phyloP scores from a whole-genome alignment of 441 rosid genomes.

The Geranium incanum region DNA sequence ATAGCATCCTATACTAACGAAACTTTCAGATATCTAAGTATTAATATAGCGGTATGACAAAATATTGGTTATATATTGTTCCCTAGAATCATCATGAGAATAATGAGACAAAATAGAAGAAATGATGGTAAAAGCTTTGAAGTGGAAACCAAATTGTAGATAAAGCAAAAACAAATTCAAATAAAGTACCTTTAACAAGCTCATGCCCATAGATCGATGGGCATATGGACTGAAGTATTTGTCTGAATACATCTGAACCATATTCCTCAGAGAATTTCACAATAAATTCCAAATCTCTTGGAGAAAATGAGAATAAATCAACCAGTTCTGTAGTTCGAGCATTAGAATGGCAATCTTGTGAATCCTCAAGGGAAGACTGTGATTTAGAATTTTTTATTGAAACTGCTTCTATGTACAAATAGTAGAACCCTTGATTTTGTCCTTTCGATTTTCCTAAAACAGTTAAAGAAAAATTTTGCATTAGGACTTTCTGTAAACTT shows the following conservation, averaged over 20 bases:
- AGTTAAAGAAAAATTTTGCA: conserved; percentile 11
- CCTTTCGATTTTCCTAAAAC: conserved; percentile 79
- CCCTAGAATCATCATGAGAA: conserved; percentile 2
- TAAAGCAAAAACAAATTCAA: not conserved
- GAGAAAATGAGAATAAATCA: conserved; percentile 70
- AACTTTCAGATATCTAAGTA: conserved; percentile 10
- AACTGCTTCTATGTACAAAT: conserved; percentile 80
- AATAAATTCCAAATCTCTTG: conserved; percentile 86
- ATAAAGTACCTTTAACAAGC: conserved; percentile 74
- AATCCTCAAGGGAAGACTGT: conserved; percentile 53
- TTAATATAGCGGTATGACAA: conserved; percentile 4
- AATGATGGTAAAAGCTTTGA: conserved; percentile 2
- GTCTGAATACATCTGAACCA: conserved; percentile 73
- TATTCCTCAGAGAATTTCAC: conserved; percentile 82
- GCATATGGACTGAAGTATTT: conserved; percentile 78
- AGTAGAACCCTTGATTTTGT: conserved; percentile 86
- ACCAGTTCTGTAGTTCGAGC: conserved; percentile 50
- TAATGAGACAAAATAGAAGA: conserved; percentile 6
- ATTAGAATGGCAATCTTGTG: conserved; percentile 42
- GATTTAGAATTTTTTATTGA: conserved; percentile 74
- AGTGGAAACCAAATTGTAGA: not conserved
- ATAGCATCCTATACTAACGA: conserved; percentile 9
- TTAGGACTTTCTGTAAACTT: not conserved
- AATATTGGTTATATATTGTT: not conserved
- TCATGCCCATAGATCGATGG: conserved; percentile 98